Evolutionary conservation across 192 early-diverging fungal species (phyloP), one percentile per base, ranked within the genome.

Genomic region (Dissophora ornata): DNA sequence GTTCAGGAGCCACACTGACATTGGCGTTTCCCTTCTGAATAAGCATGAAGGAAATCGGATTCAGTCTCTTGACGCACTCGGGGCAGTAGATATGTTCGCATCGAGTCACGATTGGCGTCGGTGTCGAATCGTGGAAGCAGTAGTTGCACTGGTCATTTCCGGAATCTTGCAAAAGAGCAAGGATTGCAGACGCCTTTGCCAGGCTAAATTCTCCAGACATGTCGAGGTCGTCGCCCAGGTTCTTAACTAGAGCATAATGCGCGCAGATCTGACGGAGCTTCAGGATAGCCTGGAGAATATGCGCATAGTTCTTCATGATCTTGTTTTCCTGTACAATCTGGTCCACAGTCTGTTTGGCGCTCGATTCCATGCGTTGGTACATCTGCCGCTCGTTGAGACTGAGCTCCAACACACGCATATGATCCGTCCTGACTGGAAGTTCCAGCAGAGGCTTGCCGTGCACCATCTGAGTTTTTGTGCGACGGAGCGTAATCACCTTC

Each of bases 401-500:
- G 50, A 93, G 79, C 13, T 89, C 87, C 48, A 95, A 62, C 45
- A 86, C 81, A 16, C 86, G 79, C 51, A 90, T 83, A 10, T 82
- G 81, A 48, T 85, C 83, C 0, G 81, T 81, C 40, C 89, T 90
- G 28, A 81, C 62, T 26, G 96, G 96, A 54, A 99, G 74, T 13
- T 82, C 66, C 10, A 99, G 79, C 57, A 99, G 87, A 2, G 89
- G 89, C 45, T 91, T 86, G 19, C 95, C 94, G 22, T 92, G 81
- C 50, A 78, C 83, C 33, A 82, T 82, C 80, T 91, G 89, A 26
- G 86, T 82, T 69, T 99, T 99, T 47, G 96, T 99, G 29, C 97
- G 87, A 5, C 97, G 92, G 28, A 99, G 78, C 8, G 91, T 87
- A 13, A 95, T 81, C 11, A 83, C 82, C 49, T 93, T 92, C 87